Evolutionary conservation across 1,284 basidiomycete species (phyloP), one percentile per base, ranked within the genome.

Genomic region (Chiua sp.): DNA sequence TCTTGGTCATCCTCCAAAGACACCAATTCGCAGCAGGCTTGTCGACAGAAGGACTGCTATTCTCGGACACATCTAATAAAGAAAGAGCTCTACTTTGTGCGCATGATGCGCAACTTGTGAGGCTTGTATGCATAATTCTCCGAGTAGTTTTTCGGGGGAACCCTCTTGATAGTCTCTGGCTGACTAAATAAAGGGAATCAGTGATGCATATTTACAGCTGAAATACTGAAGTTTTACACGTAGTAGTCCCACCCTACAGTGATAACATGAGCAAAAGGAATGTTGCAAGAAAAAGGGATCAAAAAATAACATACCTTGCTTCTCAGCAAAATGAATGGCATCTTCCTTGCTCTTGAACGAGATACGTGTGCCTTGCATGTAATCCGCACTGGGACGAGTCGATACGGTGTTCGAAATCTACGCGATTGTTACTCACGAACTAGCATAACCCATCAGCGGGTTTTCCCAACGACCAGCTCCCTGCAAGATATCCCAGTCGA

Each of bases 391-490:
- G 51, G 68, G 47, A 49, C n/a, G 30, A 6, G 49, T 60, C 20
- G 56, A 37, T 32, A 50, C 15, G 10, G 16, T 6, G n/a, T 20
- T 47, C 46, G 20, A 47, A 28, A 26, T 48, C 16, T n/a, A 13
- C 26, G 46, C 42, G 39, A 56, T 3, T 13, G 54, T n/a, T 20
- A 82, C 90, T 77, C 72, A 94, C 93, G 90, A 93, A 78, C 89
- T 92, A 1, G 96, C 96, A 86, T 88, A 99, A 58, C 97, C 97
- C 93, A 99, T 99, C 69, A 99, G 78, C n/a, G 95, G 94, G 75
- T 98, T 98, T 84, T 98, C 96, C 97, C 97, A 99, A 62, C 97
- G 85, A 16, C 93, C 96, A 37, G 86, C 89, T 48, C 96, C 94
- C 65, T 88, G 88, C 22, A 98, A 80, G 60, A 90, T 90, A 70